phyloP scores from a whole-genome alignment of 352 stramenopile species.

The Pythium phragmitis region DNA sequence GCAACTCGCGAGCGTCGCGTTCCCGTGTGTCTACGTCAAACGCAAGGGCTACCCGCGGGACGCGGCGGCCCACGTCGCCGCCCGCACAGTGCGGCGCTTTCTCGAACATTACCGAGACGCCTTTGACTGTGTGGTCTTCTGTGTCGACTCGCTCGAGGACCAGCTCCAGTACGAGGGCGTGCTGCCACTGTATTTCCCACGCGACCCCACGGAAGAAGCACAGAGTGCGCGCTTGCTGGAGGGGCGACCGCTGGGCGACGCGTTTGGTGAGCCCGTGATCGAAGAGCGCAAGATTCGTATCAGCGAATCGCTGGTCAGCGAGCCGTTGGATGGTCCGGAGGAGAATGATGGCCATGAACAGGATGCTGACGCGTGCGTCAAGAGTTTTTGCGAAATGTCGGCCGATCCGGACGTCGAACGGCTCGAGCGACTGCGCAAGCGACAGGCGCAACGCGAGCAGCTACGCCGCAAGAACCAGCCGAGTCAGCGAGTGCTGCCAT shows the following conservation, averaged over 20 bases:
- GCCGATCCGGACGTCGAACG: constrained; percentile 56
- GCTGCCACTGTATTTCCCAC: constrained; percentile 77
- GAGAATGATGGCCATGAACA: constrained; percentile 31
- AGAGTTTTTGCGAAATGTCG: constrained; percentile 62
- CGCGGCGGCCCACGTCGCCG: constrained; percentile 73
- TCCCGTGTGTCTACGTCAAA: constrained; percentile 76
- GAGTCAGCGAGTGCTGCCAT: constrained; percentile 30
- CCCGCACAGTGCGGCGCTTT: constrained; percentile 67
- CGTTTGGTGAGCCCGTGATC: constrained; percentile 79
- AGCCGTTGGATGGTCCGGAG: constrained; percentile 3
- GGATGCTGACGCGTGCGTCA: constrained; percentile 44
- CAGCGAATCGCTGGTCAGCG: constrained; percentile 17
- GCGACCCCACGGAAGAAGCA: constrained; percentile 36
- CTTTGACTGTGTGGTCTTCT: constrained; percentile 69
- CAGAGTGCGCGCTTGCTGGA: constrained; percentile 31
- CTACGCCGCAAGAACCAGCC: constrained; percentile 12
- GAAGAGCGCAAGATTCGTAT: constrained; percentile 83
- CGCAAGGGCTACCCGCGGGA: constrained; percentile 77
- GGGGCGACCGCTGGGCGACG: constrained; percentile 51
- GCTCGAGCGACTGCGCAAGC: constrained; percentile 39
- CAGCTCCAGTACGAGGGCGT: constrained; percentile 58
- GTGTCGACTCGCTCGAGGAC: constrained; percentile 61
- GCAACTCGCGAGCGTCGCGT: constrained; percentile 53
- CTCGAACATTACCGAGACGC: constrained; percentile 65
- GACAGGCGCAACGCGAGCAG: constrained; percentile 41